A percentile compares a stretch with the other conserved stretches of the same genome.
Evolutionary conservation across 2,329 filamentous ascomycete genomes (phyloP).

Genomic region (Fonsecaea nubica): DNA sequence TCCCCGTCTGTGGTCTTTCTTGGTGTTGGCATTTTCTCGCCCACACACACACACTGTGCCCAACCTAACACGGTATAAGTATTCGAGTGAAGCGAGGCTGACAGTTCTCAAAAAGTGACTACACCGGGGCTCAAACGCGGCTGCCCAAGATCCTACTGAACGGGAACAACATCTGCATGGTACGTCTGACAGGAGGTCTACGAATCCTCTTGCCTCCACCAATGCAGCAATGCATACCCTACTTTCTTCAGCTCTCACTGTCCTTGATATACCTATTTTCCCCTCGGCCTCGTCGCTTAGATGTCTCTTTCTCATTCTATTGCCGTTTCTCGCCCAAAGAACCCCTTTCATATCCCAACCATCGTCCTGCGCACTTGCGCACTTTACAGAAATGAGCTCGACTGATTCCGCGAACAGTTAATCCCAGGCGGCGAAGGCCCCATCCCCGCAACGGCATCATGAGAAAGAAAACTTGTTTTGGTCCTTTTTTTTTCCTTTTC

Average conservation of each 20-base stretch:
- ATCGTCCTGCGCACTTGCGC: neutral
- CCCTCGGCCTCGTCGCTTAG: no score
- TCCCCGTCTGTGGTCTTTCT: no score
- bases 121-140: constrained; percentile 84
- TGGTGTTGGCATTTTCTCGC: neutral
- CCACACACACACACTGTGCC: neutral
- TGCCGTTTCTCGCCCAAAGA: neutral
- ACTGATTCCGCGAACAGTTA: constrained; percentile 59
- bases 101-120: constrained; percentile 61
- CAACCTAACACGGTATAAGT: neutral
- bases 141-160: constrained; percentile 94
- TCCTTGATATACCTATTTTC: no score
- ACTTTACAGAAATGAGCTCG: no score
- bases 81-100: neutral
- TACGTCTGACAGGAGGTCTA: constrained; percentile 52
- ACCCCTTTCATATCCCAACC: neutral
- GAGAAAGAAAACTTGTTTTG: neutral
- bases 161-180: constrained; percentile 99
- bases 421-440: constrained; percentile 81
- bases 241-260: neutral
- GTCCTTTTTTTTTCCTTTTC: no score
- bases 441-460: constrained; percentile 8
- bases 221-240: neutral
- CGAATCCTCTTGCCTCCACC: neutral
- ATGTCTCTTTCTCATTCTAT: neutral